Percentiles rank a stretch among this genome's conserved stretches.
phyloP scores from a whole-genome alignment of 805 yeast species.

The Candida mattraensis region DNA sequence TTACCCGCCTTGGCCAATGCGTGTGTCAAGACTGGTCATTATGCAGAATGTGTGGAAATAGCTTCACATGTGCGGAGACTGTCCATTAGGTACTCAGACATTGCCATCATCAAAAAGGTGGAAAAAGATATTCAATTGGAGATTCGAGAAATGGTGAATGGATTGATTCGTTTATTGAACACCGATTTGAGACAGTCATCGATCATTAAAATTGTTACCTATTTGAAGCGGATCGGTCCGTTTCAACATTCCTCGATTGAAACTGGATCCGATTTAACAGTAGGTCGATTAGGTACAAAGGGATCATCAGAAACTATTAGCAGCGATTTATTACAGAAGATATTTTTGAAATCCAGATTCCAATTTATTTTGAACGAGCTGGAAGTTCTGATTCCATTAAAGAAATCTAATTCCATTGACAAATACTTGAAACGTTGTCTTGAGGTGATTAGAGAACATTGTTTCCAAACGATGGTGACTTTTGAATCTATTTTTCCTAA shows the following conservation, averaged over 20 bases:
- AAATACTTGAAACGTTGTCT: constrained; percentile 74
- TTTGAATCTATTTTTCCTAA: constrained; percentile 61
- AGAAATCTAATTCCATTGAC: constrained; percentile 49
- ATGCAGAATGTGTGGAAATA: constrained; percentile 85
- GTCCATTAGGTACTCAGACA: constrained; percentile 63
- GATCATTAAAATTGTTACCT: constrained; percentile 73
- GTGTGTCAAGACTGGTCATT: constrained; percentile 85
- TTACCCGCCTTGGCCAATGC: constrained; percentile 79
- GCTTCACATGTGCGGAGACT: constrained; percentile 72
- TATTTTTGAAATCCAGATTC: constrained; percentile 67
- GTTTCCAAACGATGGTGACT: constrained; percentile 69
- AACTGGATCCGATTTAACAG: constrained; percentile 8
- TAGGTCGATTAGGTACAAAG: constrained; percentile 1
- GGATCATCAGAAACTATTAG: constrained; percentile 13
- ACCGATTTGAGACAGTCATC: constrained; percentile 80
- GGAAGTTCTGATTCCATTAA: constrained; percentile 54
- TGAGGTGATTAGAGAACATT: constrained; percentile 82
- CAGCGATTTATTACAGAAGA: constrained; percentile 44
- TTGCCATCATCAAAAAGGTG: constrained; percentile 50
- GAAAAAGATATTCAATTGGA: constrained; percentile 54
- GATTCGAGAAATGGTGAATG: constrained; percentile 60
- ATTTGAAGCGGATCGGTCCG: constrained; percentile 66
- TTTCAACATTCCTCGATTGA: constrained; percentile 28
- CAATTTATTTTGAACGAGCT: constrained; percentile 66
- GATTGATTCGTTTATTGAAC: constrained; percentile 64